These are phyloP conservation scores for Borovskyia barvae DNA, from an alignment of 208 protist species.

Conservation along the genomic window DNA sequence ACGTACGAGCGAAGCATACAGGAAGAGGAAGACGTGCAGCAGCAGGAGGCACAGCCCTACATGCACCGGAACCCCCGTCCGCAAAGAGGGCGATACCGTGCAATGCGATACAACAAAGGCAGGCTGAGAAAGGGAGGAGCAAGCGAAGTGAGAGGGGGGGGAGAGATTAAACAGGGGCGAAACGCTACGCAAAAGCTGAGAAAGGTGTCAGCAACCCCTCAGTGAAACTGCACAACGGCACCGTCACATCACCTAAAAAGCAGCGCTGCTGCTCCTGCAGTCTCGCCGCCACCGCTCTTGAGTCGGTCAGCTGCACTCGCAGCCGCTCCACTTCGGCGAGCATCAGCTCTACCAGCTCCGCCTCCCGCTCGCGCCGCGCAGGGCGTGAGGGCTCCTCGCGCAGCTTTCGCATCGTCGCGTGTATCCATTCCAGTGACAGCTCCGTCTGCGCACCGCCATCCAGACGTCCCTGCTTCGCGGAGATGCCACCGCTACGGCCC, in stretches of 20 bases:
- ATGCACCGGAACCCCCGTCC: no score
- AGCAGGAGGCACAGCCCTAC: no score
- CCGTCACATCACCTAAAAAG: slow-evolving; percentile 50
- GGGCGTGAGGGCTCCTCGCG: slow-evolving; percentile 8
- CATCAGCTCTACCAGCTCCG: slow-evolving; percentile 37
- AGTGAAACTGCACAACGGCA: slow-evolving; percentile 24
- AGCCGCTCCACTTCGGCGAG: slow-evolving; percentile 35
- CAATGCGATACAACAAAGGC: no score
- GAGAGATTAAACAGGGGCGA: background rate
- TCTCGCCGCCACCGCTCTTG: slow-evolving; percentile 18
- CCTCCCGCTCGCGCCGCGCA: slow-evolving; percentile 21
- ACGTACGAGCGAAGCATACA: no score
- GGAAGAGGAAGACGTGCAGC: no score
- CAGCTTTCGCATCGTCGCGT: slow-evolving; percentile 4
- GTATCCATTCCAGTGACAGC: slow-evolving; percentile 32
- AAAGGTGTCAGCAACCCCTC: slow-evolving; percentile 1
- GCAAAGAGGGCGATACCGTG: no score
- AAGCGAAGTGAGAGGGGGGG: background rate
- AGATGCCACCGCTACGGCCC: background rate
- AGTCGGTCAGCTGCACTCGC: slow-evolving; percentile 25
- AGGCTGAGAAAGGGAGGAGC: background rate
- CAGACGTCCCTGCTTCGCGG: background rate
- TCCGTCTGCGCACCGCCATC: slow-evolving; percentile 39
- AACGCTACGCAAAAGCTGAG: background rate
- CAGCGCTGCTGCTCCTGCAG: slow-evolving; percentile 43